Evolutionary conservation across 345 rosid genomes (phyloP), one percentile per base, ranked within the genome.

Genomic region (Pistacia vera): DNA sequence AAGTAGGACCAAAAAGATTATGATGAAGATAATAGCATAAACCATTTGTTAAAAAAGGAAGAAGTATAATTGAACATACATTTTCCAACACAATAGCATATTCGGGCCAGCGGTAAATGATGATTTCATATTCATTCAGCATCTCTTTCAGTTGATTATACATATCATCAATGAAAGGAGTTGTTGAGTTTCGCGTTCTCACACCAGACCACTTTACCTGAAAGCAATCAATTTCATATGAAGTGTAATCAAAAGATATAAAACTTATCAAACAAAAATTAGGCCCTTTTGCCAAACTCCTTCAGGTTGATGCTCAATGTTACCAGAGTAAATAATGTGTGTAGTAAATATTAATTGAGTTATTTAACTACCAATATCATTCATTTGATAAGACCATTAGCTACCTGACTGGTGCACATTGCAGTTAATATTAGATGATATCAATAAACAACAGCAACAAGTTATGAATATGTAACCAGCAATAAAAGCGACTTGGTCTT

Each of bases 111-210:
- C 86, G 89, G 81, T 85, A 81, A 66, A 91, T 93, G 81, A 96
- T 92, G 74, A 92, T 82, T 79, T 90, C 97, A 76, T 93, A 93
- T 65, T 86, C 91, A 46, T 86, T 90, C 78, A 91, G 78, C 76
- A 90, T 90, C 77, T 81, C 88, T 77, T 84, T 85, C 66, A 96
- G 85, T 75, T 89, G 92, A 60, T 90, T 87, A 70, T 93, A 91
- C 93, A 96, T 92, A 62, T 92, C 97, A 76, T 96, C 97, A 11
- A 96, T 81, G 64, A 93, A 96, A 67, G 97, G 98, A 78, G 99
- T 90, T 16, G 97, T 92, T 35, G 93, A 91, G 77, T 90, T 93
- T 59, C 85, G 83, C 10, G 91, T 93, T 85, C 81, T 82, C 67
- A 86, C 91, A 57, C 91, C 89, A 60, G 93, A 84, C 89, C 97